Evolutionary conservation across 2,329 filamentous ascomycete genomes (phyloP), one percentile per base, ranked within the genome.

Genomic region (Allantophomopsis cytisporea): DNA sequence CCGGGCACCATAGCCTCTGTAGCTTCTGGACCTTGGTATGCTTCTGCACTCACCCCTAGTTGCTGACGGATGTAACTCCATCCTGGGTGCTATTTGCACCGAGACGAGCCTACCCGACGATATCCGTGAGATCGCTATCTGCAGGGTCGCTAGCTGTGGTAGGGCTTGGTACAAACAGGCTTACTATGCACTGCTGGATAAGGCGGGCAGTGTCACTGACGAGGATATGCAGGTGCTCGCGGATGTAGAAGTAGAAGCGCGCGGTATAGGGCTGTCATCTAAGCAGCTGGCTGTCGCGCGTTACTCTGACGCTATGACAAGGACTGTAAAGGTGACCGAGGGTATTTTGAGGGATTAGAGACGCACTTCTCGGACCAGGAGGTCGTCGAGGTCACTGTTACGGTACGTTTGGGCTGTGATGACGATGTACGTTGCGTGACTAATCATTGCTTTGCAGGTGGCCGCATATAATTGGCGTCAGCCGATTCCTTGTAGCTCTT

Each of bases 401-500:
- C 82, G 16, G 54, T 56, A 35, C 35, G 52, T 51, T 43, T 17
- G 11, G 21, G 34, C 34, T 35, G 12, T 20, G 15, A 14, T 21
- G 31, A 15, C 17, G 4, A 20, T 20, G 30, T 7, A 5, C 15
- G 16, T 28, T 30, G 21, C 21, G 33, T 14, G 28, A 35, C 39
- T 38, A 30, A 37, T 39, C 37, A 31, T 33, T 8, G 37, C 23
- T 23, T 13, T 35, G 40, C 39, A 56, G 53, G 72, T 85, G 47
- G 83, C 82, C 11, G 76, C 74, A 40, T 93, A 93, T 57, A 93
- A 93, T 56, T 88, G n/a, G 83, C 54, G 84, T 93, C 13, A 87
- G 81, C 56, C 71, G 85, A 21, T 88, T 93, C 50, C 58, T 93
- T 48, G 84, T 93, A 15, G 85, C 85, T 12, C 58, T 94, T 41